These are phyloP conservation scores for Nitzschia sp. DNA, from an alignment of 108 stramenopile genomes.

Conservation along the genomic window DNA sequence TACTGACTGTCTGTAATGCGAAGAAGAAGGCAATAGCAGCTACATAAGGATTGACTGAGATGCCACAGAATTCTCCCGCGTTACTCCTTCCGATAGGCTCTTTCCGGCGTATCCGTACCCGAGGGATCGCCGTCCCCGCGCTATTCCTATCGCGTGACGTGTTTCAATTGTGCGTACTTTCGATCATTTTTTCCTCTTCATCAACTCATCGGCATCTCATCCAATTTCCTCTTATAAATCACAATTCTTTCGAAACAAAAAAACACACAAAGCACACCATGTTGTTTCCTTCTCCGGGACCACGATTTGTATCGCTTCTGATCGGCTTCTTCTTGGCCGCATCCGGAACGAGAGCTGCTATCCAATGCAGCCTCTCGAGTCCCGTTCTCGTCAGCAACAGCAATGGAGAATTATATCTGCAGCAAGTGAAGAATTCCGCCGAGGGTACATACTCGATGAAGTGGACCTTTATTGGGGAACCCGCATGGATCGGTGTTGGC, in stretches of 20 bases:
- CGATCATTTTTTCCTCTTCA: background rate
- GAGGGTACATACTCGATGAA: constrained; percentile 1
- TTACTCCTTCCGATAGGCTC: background rate
- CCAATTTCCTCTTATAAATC: too few species aligned
- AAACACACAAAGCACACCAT: too few species aligned
- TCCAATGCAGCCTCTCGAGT: background rate
- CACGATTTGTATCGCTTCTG: too few species aligned
- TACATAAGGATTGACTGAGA: too few species aligned
- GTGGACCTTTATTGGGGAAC: background rate
- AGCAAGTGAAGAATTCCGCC: background rate
- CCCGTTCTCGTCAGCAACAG: background rate
- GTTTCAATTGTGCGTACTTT: background rate
- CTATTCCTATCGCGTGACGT: background rate
- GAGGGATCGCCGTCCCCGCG: background rate
- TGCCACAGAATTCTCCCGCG: too few species aligned
- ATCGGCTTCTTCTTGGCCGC: background rate
- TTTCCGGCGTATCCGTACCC: background rate
- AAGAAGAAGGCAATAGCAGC: too few species aligned
- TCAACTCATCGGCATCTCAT: background rate
- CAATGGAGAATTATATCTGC: background rate
- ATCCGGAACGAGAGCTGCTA: background rate
- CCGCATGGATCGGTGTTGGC: background rate
- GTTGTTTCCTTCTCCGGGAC: too few species aligned
- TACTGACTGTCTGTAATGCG: too few species aligned
- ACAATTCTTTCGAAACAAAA: too few species aligned